Base-by-base conservation (phyloP, 2,329 filamentous ascomycete species). In the Aaosphaeria pasadenensis region DNA sequence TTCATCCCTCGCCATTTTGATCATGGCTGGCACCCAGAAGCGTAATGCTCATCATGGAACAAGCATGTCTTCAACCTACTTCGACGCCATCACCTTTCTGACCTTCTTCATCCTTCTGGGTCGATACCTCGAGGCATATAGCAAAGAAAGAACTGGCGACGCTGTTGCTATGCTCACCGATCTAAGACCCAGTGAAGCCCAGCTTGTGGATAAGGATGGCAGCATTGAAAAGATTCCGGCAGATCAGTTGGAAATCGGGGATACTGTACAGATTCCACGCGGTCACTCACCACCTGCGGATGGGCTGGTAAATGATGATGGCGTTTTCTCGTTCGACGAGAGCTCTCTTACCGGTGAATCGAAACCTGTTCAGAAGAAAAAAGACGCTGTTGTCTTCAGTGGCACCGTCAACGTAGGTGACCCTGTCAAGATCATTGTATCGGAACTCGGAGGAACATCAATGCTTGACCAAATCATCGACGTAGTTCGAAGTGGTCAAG, bases 51-150 rank as follows among this genome's bases (percentile, higher is more conserved):
- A 36, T 62, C 66, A 1, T 53, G 52, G 11, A 68, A 66, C 7
- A 58, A 58, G 33, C 1, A 66, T 70, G 59, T 57, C 54, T 4
- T 65, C 71, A 61, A 67, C 70, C 13, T 96, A 96, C 69, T 96
- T 96, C 64, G 91, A 96, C 67, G 90, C 90, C 0, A 91, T 96
- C 1, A 88, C 95, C 3, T 96, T 96, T 54, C 69, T 96, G 48
- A 96, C 91, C 0, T 78, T 96, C 53, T 96, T 96, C 66, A 80
- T 96, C 28, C 82, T 96, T 1, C 75, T 80, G 39, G 82, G 82
- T 11, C 78, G 87, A n/a, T 78, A 87, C 42, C 83, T 91, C 9
- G 91, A 96, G 73, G 85, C 89, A 1, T 95, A 94, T 73, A 95
- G 88, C 77, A 96, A 96, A 71, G 87, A 90, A 0, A 92, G 87